Conservation (phyloP, 768 basidiomycete species). For the Pulveroboletus sp. region DNA sequence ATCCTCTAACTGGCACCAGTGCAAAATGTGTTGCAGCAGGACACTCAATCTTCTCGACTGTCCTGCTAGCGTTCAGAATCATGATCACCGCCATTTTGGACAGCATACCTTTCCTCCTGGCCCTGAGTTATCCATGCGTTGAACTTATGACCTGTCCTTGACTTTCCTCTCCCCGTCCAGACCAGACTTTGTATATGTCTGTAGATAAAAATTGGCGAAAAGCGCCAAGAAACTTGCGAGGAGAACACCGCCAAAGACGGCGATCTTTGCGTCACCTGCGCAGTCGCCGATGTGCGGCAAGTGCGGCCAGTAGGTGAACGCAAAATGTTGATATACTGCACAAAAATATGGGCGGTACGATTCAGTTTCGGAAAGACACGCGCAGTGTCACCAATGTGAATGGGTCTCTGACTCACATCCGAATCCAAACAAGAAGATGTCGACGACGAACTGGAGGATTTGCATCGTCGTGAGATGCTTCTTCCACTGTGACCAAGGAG, state of each 20-base stretch:
- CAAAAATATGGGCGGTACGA: not conserved
- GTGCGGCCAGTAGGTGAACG: conserved; percentile 23
- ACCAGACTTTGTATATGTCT: conserved; percentile 17
- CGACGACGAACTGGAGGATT: conserved; percentile 26
- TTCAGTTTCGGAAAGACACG: not conserved
- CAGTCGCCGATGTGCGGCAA: conserved; percentile 28
- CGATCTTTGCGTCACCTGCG: conserved; percentile 17
- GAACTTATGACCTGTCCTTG: not conserved
- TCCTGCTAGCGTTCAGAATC: too few species aligned
- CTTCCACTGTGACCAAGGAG: conserved; percentile 21
- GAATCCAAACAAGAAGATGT: conserved; percentile 19
- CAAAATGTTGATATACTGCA: conserved; percentile 26
- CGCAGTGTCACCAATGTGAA: not conserved
- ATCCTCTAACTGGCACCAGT: too few species aligned
- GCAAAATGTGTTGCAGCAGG: too few species aligned
- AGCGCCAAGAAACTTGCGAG: conserved; percentile 21
- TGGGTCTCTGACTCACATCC: conserved; percentile 16
- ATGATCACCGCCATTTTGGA: too few species aligned
- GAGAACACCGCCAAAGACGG: conserved; percentile 15
- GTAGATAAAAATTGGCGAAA: conserved; percentile 25
- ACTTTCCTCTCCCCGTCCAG: not conserved
- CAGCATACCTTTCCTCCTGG: conserved; percentile 2
- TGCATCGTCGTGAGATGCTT: conserved; percentile 25
- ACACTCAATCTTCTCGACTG: too few species aligned
- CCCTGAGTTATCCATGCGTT: not conserved